phyloP scores from a whole-genome alignment of 2,329 filamentous ascomycete genomes.

The Clathrospora elynae region DNA sequence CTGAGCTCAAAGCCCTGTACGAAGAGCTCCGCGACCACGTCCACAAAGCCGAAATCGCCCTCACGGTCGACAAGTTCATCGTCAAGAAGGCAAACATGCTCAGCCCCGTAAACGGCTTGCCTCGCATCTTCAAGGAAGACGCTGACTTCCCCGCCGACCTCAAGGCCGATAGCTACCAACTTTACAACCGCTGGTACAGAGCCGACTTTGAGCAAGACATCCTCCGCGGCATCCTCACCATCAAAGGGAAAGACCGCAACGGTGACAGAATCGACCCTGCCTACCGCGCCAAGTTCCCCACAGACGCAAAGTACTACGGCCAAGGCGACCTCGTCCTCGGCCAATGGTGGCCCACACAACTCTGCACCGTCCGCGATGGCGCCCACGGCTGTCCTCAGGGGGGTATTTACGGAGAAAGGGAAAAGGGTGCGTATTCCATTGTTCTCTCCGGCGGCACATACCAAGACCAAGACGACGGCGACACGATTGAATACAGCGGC shows the following conservation, averaged over 20 bases:
- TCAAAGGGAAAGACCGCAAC: conserved; percentile 25
- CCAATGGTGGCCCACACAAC: conserved; percentile 62
- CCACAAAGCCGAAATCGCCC: conserved; percentile 48
- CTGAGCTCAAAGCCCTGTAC: conserved; percentile 22
- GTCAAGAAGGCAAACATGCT: conserved; percentile 47
- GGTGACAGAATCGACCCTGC: conserved; percentile 32
- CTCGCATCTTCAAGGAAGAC: conserved; percentile 47
- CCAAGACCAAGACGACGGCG: conserved; percentile 57
- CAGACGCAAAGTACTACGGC: conserved; percentile 45
- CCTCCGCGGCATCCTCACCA: conserved; percentile 51
- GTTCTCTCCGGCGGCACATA: conserved; percentile 59
- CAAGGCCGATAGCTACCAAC: conserved; percentile 52
- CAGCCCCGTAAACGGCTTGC: conserved; percentile 44
- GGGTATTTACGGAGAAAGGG: conserved; percentile 55
- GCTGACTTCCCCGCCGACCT: conserved; percentile 54
- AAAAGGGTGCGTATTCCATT: conserved; percentile 59
- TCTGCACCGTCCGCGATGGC: conserved; percentile 58
- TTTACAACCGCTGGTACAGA: conserved; percentile 54
- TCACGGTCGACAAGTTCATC: conserved; percentile 38
- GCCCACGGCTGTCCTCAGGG: conserved; percentile 57
- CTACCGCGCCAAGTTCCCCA: conserved; percentile 24
- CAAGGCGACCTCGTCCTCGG: conserved; percentile 52
- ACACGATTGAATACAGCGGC: conserved; percentile 59
- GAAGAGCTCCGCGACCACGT: conserved; percentile 45
- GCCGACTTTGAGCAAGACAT: conserved; percentile 53